A percentile compares a stretch with the other conserved stretches of the same genome.
Conservation (phyloP, 805 yeast species). For the Kodamaea nitidulidarum region DNA sequence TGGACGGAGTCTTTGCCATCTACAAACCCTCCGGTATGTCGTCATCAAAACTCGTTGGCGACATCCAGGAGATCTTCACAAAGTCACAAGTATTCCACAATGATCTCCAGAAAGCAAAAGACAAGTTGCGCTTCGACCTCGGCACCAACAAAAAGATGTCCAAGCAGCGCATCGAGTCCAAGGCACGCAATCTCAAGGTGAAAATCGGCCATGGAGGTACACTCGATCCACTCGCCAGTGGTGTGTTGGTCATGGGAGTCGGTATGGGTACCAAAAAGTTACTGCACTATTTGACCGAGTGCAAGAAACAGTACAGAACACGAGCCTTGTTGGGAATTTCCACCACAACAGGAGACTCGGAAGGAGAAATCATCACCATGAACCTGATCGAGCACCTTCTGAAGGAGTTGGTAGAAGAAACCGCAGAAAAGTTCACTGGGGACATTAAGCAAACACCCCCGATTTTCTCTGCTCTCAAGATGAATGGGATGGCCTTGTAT, state of each 20-base stretch:
- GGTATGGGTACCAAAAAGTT: slow-evolving; percentile 86
- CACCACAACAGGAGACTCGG: slow-evolving; percentile 91
- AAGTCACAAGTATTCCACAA: slow-evolving; percentile 52
- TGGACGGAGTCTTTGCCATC: slow-evolving; percentile 93
- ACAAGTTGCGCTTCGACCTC: slow-evolving; percentile 39
- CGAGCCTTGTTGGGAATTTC: slow-evolving; percentile 83
- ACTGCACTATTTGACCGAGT: slow-evolving; percentile 64
- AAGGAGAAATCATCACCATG: slow-evolving; percentile 71
- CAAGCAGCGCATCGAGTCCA: slow-evolving; percentile 47
- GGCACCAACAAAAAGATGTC: slow-evolving; percentile 38
- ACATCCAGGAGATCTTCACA: slow-evolving; percentile 61
- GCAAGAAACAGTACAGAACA: slow-evolving; percentile 77
- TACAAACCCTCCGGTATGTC: slow-evolving; percentile 84
- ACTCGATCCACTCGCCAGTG: slow-evolving; percentile 92
- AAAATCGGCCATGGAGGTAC: slow-evolving; percentile 99
- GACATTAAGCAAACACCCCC: slow-evolving; percentile 89
- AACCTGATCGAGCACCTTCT: slow-evolving; percentile 57
- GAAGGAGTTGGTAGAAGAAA: slow-evolving; percentile 44
- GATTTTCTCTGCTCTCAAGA: slow-evolving; percentile 86
- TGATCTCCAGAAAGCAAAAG: slow-evolving; percentile 49
- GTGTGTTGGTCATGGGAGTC: slow-evolving; percentile 88
- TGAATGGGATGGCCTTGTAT: slow-evolving; percentile 90
- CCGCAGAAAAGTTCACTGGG: slow-evolving; percentile 71
- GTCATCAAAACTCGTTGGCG: slow-evolving; percentile 68
- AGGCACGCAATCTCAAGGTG: slow-evolving; percentile 53